phyloP scores from a whole-genome alignment of 441 rosid species.

The Gossypium aridum region DNA sequence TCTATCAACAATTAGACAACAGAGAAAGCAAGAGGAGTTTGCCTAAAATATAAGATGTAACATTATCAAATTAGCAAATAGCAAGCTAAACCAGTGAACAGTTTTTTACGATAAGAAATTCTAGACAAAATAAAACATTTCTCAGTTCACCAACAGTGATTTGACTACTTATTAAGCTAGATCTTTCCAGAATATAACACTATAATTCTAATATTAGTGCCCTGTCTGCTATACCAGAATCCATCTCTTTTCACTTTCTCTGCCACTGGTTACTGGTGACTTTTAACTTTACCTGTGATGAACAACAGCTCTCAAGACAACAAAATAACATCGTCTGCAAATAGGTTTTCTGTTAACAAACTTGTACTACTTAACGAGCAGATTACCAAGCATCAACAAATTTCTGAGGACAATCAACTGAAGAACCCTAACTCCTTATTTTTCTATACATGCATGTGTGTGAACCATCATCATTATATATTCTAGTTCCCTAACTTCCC shows the following conservation, averaged over 20 bases:
- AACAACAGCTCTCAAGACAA: conserved; percentile 2
- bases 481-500: not conserved
- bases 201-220: not conserved
- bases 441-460: not conserved
- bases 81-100: not conserved
- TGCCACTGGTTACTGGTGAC: not conserved
- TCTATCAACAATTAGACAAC: not conserved
- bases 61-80: not conserved
- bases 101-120: not conserved
- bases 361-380: not conserved
- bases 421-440: not conserved
- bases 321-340: not conserved
- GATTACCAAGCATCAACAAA: not conserved
- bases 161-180: not conserved
- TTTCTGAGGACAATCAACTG: not conserved
- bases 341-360: not conserved
- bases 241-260: conserved; percentile 3
- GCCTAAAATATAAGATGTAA: not conserved
- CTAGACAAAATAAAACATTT: conserved; percentile 2
- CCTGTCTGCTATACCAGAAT: not conserved
- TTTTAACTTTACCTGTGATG: not conserved
- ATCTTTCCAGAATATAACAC: not conserved
- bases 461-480: not conserved
- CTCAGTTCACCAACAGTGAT: not conserved
- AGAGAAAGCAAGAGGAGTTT: no score